Evolutionary conservation across 306 rosid species (phyloP).

Genomic region (Datisca glomerata): DNA sequence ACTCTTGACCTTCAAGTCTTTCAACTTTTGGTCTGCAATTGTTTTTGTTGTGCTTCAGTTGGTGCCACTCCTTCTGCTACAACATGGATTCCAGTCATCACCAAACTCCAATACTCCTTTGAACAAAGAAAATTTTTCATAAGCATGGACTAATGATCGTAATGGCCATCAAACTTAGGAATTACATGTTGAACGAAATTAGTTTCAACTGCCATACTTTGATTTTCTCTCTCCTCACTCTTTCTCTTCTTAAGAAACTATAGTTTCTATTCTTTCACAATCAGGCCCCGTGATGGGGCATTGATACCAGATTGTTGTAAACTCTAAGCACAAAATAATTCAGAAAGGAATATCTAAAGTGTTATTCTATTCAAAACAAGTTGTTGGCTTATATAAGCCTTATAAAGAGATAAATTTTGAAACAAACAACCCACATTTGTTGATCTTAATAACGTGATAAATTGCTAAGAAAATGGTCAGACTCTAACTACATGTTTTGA

Average conservation of each 20-base stretch:
- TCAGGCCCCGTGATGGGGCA: neutral
- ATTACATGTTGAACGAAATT: slow-evolving; percentile 2
- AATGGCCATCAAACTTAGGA: slow-evolving; percentile 11
- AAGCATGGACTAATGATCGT: slow-evolving; percentile 11
- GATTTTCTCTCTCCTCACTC: neutral
- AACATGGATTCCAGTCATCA: neutral
- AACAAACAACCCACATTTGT: neutral
- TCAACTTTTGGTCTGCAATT: neutral
- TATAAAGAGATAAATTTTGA: no score
- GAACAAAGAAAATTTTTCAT: slow-evolving; percentile 4
- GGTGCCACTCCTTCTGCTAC: neutral
- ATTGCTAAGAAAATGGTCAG: neutral
- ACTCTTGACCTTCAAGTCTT: no score
- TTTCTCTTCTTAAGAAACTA: slow-evolving; percentile 2
- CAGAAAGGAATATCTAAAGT: neutral
- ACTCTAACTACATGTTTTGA: neutral
- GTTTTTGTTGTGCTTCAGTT: slow-evolving; percentile 1
- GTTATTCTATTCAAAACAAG: neutral
- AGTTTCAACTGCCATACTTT: slow-evolving; percentile 5
- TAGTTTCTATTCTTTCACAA: neutral
- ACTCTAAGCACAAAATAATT: neutral
- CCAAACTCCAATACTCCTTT: slow-evolving; percentile 8
- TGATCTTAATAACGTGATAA: neutral
- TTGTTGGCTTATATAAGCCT: neutral
- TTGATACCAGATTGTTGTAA: slow-evolving; percentile 3